Evolutionary conservation across 176 grass and related monocot species (phyloP).

Genomic region (Zizania latifolia): DNA sequence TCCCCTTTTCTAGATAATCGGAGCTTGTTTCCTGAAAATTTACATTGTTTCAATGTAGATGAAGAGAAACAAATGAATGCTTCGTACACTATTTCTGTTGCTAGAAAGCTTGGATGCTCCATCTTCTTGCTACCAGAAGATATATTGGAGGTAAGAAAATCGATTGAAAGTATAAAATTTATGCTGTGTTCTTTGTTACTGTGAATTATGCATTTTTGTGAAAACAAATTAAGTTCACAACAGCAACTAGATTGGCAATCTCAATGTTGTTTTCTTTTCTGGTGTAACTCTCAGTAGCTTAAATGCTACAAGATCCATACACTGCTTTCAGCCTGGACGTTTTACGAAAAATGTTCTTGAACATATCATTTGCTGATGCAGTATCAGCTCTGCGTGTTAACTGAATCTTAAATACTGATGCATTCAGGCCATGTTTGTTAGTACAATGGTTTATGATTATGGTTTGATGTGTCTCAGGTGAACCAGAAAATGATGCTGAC

Average conservation of each 20-base stretch:
- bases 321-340: neutral
- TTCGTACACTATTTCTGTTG: constrained; percentile 92
- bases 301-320: neutral
- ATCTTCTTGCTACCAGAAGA: constrained; percentile 97
- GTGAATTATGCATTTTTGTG: constrained; percentile 4
- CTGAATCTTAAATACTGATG: neutral
- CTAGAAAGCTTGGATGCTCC: constrained; percentile 96
- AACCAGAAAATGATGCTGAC: constrained; percentile 98
- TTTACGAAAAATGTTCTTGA: neutral
- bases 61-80: constrained; percentile 98
- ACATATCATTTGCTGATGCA: neutral
- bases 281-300: neutral
- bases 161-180: neutral
- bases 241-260: neutral
- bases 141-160: constrained; percentile 66
- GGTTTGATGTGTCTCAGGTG: constrained; percentile 43
- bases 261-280: neutral
- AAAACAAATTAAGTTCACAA: neutral
- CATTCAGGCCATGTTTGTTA: neutral
- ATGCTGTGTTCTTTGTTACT: neutral
- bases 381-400: neutral
- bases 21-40: constrained; percentile 19
- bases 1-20: too few relatives aligned
- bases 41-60: constrained; percentile 37
- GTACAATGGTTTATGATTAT: neutral